Conservation (phyloP, 768 basidiomycete species). For the Leccinum truebloodii region DNA sequence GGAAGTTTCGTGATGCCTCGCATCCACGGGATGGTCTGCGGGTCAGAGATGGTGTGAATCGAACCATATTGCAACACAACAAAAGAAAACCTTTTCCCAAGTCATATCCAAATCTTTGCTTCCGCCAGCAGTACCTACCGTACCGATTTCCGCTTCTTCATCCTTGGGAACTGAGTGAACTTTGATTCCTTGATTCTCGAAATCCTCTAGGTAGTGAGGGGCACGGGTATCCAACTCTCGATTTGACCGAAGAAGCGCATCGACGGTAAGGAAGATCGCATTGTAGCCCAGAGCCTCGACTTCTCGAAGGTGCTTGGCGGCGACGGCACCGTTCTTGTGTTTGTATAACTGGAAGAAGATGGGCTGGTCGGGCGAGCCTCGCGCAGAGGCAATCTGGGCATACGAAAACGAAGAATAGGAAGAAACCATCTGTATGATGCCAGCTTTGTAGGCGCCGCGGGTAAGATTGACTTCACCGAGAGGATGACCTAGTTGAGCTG, state of each 20-base stretch:
- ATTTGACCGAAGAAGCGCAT: conserved; percentile 82
- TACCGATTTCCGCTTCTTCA: conserved; percentile 40
- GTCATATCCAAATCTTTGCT: conserved; percentile 77
- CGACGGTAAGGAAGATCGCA: conserved; percentile 90
- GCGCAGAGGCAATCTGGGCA: conserved; percentile 58
- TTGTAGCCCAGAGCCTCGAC: conserved; percentile 77
- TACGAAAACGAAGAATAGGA: conserved; percentile 72
- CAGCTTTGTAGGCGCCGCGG: conserved; percentile 59
- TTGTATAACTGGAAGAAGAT: conserved; percentile 90
- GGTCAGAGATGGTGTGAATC: neutral
- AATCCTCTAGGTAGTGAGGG: conserved; percentile 56
- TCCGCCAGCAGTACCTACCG: conserved; percentile 65
- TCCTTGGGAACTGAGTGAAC: conserved; percentile 17
- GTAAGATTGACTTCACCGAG: conserved; percentile 86
- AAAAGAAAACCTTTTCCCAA: conserved; percentile 57
- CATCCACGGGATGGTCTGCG: conserved; percentile 76
- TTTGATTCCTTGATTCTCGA: conserved; percentile 42
- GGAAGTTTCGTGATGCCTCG: conserved; percentile 66
- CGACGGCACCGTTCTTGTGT: conserved; percentile 62
- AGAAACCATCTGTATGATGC: conserved; percentile 86
- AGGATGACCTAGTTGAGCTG: conserved; percentile 84
- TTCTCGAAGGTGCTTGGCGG: conserved; percentile 68
- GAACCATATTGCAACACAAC: neutral
- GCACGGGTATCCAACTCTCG: conserved; percentile 72
- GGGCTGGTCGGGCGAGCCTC: conserved; percentile 53